phyloP scores from a whole-genome alignment of 108 stramenopile species.

The Mediolabrus comicus region DNA sequence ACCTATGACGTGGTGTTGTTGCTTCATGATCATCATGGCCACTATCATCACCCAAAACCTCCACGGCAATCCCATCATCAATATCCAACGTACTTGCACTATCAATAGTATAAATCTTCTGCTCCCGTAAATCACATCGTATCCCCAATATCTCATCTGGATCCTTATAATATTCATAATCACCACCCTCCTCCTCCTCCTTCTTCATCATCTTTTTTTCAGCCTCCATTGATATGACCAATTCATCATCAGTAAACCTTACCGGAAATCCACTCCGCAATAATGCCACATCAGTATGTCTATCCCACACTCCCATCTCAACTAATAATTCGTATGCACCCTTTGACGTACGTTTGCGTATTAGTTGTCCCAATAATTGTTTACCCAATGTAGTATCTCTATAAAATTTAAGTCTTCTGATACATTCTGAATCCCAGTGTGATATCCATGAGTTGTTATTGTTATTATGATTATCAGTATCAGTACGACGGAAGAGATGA shows the following conservation, averaged over 20 bases:
- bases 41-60: conserved; percentile 32
- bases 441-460: conserved; percentile 10
- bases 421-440: conserved; percentile 39
- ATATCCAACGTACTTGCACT: conserved; percentile 64
- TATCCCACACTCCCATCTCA: conserved; percentile 54
- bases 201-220: too few species aligned
- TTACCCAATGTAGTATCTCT: conserved; percentile 45
- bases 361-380: conserved; percentile 49
- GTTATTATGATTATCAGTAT: neutral
- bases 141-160: conserved; percentile 60
- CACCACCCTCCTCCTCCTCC: neutral
- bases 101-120: conserved; percentile 82
- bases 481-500: conserved; percentile 43
- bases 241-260: conserved; percentile 51
- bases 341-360: conserved; percentile 53
- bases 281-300: conserved; percentile 62
- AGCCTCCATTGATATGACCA: conserved; percentile 29
- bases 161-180: conserved; percentile 25
- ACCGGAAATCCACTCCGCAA: conserved; percentile 77
- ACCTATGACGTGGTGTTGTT: conserved; percentile 24
- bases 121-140: conserved; percentile 60
- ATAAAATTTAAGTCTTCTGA: conserved; percentile 62
- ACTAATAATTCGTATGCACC: conserved; percentile 75
- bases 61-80: conserved; percentile 77
- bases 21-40: conserved; percentile 10